These are phyloP conservation scores for Fusarium sarcochroum DNA, from an alignment of 2,329 filamentous ascomycete genomes.

Conservation along the genomic window DNA sequence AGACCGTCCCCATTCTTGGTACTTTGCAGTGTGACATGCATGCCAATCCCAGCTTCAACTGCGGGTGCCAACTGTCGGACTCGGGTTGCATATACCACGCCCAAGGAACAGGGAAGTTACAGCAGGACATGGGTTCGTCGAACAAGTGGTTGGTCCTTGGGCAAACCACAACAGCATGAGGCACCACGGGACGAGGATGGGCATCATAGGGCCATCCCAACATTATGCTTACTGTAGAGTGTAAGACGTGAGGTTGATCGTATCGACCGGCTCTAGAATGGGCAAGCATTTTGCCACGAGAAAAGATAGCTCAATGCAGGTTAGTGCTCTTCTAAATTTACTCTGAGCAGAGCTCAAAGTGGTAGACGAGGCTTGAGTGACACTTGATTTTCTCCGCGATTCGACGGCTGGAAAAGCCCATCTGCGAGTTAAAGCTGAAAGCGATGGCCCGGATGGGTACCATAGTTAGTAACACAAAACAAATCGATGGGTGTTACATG, in stretches of 20 bases:
- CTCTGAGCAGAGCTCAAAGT: neutral
- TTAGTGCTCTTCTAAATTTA: constrained; percentile 33
- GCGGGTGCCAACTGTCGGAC: constrained; percentile 36
- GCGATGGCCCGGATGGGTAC: constrained; percentile 6
- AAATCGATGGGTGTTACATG: constrained; percentile 3
- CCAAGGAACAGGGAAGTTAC: constrained; percentile 12
- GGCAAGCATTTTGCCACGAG: neutral
- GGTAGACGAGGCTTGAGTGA: constrained; percentile 7
- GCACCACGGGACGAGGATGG: constrained; percentile 11
- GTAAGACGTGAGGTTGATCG: constrained; percentile 8
- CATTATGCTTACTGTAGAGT: constrained; percentile 29
- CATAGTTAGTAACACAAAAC: constrained; percentile 4
- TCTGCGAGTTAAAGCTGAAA: constrained; percentile 11
- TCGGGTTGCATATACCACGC: constrained; percentile 27
- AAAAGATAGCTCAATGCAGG: neutral
- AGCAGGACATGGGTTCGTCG: neutral
- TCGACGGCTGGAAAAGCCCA: constrained; percentile 18
- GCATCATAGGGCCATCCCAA: constrained; percentile 11
- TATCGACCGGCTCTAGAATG: neutral
- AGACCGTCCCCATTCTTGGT: constrained; percentile 4
- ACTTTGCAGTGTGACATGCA: constrained; percentile 34
- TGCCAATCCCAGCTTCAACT: constrained; percentile 40
- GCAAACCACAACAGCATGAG: constrained; percentile 17
- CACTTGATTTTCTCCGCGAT: constrained; percentile 29
- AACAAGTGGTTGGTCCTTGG: constrained; percentile 11